Base-by-base conservation (phyloP, 2,329 filamentous ascomycete species). In the Alternaria ethzedia region DNA sequence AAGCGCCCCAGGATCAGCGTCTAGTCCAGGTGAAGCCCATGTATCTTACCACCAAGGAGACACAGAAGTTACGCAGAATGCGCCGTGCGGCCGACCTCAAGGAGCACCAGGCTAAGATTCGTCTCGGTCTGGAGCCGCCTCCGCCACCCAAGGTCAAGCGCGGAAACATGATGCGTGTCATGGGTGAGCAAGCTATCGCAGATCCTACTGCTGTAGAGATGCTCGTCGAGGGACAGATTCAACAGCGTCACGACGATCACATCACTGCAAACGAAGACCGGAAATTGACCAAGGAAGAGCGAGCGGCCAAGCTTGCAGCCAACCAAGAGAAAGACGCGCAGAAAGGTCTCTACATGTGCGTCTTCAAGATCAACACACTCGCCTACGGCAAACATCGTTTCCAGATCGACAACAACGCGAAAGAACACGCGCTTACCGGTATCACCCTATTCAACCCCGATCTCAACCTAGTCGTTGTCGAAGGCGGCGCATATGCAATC, bases 191-290 rank as follows among this genome's bases (percentile, higher is more conserved):
- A 80, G 90, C 90, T 17, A 95, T 99, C 70, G 96, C 97, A 77
- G 96, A 99, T 81, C 96, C 96, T 7, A 99, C 96, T 1, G 96
- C 96, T 5, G 96, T 99, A 49, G 96, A 99, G 82, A 93, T 94
- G 54, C 90, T 93, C 23, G 96, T 99, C 55, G 97, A 96, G 79
- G 87, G 90, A 57, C 94, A 99, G 80, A 97, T 99, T 69, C 91
- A 91, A 26, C 94, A 96, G 66, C 92, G 96, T 45, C 89, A 91
- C 61, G 86, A 91, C 63, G 87, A 90, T 69, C 96, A 99, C 80
- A 84, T 95, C 63, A 81, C 88, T 44, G 83, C 86, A 61, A 99
- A 99, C 79, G 90, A 94, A 70, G 91, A 92, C 43, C 89, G 96
- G 64, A 95, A 94, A 78, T 85, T 99, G 60, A 95, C 91, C 26